A percentile compares a stretch with the other conserved stretches of the same genome.
Conservation (phyloP, 768 basidiomycete species). For the Sarcodon sp. region DNA sequence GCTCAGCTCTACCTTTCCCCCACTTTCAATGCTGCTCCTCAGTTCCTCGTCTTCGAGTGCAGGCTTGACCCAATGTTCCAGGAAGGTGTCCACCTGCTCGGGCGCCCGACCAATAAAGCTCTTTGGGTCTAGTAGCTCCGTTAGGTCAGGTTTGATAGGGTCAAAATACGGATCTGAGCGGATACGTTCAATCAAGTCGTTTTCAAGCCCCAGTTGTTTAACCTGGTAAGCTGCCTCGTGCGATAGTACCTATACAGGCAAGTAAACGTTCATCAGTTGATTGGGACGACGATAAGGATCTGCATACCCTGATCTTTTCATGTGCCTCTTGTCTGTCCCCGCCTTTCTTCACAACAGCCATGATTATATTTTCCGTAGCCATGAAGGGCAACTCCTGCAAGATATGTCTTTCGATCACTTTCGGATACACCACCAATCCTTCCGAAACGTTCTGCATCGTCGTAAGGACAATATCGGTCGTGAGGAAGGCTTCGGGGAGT, state of each 20-base stretch:
- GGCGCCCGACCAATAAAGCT: constrained; percentile 93
- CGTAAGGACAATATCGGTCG: constrained; percentile 91
- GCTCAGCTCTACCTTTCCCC: constrained; percentile 50
- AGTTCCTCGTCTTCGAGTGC: constrained; percentile 52
- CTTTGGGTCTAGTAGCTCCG: constrained; percentile 65
- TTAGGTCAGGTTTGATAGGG: constrained; percentile 72
- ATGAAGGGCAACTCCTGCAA: constrained; percentile 96
- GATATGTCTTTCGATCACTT: constrained; percentile 87
- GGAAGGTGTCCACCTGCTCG: constrained; percentile 85
- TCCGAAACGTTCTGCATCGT: constrained; percentile 95
- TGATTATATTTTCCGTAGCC: constrained; percentile 99
- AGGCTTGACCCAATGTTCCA: constrained; percentile 81
- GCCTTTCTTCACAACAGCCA: constrained; percentile 92
- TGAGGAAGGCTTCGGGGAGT: constrained; percentile 93
- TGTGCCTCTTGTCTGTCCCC: constrained; percentile 96
- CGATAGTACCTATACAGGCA: constrained; percentile 54
- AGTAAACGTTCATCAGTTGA: not conserved
- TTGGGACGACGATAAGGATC: constrained; percentile 7
- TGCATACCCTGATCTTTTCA: constrained; percentile 74
- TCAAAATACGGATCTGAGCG: constrained; percentile 77
- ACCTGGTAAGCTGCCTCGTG: constrained; percentile 93
- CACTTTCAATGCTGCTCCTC: constrained; percentile 34
- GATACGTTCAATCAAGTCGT: constrained; percentile 89
- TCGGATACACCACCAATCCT: constrained; percentile 98
- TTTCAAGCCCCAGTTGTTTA: constrained; percentile 88